These are phyloP conservation scores for Populus hybrid DNA, from an alignment of 441 rosid genomes.

Conservation along the genomic window DNA sequence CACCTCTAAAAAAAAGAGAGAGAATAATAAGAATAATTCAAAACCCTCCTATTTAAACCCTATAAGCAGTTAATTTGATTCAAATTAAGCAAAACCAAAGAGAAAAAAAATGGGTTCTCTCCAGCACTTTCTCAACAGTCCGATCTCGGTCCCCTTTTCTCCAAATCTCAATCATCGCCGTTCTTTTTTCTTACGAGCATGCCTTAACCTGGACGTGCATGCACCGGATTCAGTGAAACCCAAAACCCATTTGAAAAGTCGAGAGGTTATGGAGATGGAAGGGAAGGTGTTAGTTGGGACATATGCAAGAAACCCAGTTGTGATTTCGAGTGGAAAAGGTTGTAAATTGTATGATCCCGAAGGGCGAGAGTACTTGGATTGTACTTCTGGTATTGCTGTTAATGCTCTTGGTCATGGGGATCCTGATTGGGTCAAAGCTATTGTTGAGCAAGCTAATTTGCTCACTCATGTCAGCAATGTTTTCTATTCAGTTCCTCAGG, in stretches of 20 bases:
- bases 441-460: slow-evolving; percentile 35
- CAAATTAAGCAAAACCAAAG: neutral
- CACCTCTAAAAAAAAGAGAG: neutral
- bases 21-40: neutral
- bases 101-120: neutral
- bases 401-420: slow-evolving; percentile 65
- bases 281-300: slow-evolving; percentile 55
- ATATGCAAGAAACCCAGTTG: slow-evolving; percentile 69
- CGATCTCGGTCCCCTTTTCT: neutral
- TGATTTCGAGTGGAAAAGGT: slow-evolving; percentile 58
- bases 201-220: neutral
- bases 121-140: neutral
- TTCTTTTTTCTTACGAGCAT: neutral
- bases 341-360: slow-evolving; percentile 71
- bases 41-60: neutral
- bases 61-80: neutral
- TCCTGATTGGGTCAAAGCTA: slow-evolving; percentile 42
- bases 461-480: slow-evolving; percentile 49
- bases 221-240: neutral
- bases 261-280: slow-evolving; percentile 18
- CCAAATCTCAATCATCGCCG: neutral
- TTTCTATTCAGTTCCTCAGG: slow-evolving; percentile 43
- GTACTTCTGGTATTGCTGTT: slow-evolving; percentile 74
- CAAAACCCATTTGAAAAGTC: neutral
- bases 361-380: slow-evolving; percentile 71